Conservation (phyloP, 2,329 filamentous ascomycete species). For the Lasiodiplodia sp. region DNA sequence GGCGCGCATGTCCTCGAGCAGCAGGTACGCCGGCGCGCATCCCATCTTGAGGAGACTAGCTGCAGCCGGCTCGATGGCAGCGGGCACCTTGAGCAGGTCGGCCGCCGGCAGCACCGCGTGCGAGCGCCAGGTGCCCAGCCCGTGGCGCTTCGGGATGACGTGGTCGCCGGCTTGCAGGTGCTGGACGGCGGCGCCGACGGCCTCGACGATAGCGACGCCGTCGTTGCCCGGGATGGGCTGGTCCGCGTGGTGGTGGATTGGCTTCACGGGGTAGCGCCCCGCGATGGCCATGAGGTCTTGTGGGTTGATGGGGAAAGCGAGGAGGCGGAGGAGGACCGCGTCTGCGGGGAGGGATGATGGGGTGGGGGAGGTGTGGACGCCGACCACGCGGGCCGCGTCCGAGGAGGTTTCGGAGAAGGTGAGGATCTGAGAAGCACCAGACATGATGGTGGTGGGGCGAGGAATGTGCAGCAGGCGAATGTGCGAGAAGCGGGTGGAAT, state of each 20-base stretch:
- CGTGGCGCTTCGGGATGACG: constrained; percentile 17
- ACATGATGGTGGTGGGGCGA: background rate
- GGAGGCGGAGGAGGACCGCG: constrained; percentile 32
- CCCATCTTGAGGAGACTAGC: constrained; percentile 34
- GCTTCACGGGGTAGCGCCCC: constrained; percentile 36
- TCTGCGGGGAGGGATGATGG: background rate
- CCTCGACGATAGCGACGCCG: constrained; percentile 32
- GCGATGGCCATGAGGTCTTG: constrained; percentile 36
- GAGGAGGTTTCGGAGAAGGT: background rate
- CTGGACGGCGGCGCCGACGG: constrained; percentile 5
- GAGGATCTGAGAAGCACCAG: background rate
- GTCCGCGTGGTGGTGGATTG: constrained; percentile 26
- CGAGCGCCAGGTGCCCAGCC: constrained; percentile 35
- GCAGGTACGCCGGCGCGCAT: constrained; percentile 35
- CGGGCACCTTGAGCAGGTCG: constrained; percentile 30
- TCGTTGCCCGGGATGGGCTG: constrained; percentile 35
- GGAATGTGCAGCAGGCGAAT: no score
- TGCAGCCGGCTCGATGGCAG: constrained; percentile 27
- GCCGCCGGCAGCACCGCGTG: constrained; percentile 32
- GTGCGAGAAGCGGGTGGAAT: no score
- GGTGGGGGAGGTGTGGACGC: background rate
- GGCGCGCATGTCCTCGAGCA: constrained; percentile 35
- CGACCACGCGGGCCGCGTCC: background rate
- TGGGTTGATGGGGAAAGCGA: constrained; percentile 37
- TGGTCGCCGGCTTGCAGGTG: constrained; percentile 3